A percentile compares a stretch with the other conserved stretches of the same genome.
phyloP scores from a whole-genome alignment of 495 filamentous ascomycete species.

The Neurospora sp. region DNA sequence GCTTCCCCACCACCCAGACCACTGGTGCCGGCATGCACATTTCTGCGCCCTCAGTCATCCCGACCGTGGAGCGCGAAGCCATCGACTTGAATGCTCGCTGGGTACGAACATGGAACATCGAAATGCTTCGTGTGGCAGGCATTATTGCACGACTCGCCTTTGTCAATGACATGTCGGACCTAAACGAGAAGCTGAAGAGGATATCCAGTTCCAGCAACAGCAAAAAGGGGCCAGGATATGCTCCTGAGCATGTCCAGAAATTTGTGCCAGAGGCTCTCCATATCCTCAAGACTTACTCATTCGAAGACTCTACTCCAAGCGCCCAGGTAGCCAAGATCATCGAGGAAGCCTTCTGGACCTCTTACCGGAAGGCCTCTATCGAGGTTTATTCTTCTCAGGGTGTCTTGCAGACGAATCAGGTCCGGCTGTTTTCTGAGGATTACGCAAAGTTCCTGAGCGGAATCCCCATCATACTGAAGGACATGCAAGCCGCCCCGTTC shows the following conservation, averaged over 20 bases:
- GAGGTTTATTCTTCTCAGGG: slow-evolving; percentile 83
- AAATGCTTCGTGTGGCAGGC: slow-evolving; percentile 84
- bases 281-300: slow-evolving; percentile 71
- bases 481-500: slow-evolving; percentile 57
- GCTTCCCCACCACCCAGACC: slow-evolving; percentile 94
- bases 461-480: slow-evolving; percentile 78
- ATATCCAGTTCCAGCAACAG: slow-evolving; percentile 32
- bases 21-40: slow-evolving; percentile 90
- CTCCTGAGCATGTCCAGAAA: slow-evolving; percentile 48
- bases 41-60: slow-evolving; percentile 96
- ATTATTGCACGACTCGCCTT: slow-evolving; percentile 85
- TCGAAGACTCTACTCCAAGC: slow-evolving; percentile 79
- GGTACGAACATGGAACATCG: slow-evolving; percentile 92
- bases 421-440: slow-evolving; percentile 72
- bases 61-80: slow-evolving; percentile 95
- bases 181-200: slow-evolving; percentile 47
- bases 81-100: slow-evolving; percentile 93
- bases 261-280: slow-evolving; percentile 72
- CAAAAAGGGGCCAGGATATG: slow-evolving; percentile 26
- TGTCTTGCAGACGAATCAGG: slow-evolving; percentile 64
- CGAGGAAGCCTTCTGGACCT: slow-evolving; percentile 91
- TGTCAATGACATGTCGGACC: slow-evolving; percentile 68
- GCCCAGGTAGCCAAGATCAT: slow-evolving; percentile 69
- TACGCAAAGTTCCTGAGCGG: slow-evolving; percentile 74
- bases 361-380: slow-evolving; percentile 66